These are phyloP conservation scores for Trichomonas gallinae DNA, from an alignment of 208 protist genomes.

Conservation along the genomic window DNA sequence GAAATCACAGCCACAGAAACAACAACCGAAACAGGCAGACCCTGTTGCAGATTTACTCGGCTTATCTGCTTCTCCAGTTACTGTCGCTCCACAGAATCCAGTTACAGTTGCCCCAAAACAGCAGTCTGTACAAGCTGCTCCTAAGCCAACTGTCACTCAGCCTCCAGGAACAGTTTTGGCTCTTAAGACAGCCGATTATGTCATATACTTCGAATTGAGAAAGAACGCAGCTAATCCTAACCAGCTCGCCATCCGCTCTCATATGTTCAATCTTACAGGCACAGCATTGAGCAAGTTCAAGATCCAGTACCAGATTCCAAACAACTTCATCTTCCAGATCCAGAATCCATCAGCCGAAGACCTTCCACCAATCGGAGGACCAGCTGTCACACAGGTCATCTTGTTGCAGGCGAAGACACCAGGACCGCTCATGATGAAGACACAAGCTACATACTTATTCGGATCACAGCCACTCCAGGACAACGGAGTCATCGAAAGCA, in stretches of 20 bases:
- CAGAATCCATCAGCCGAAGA: neutral
- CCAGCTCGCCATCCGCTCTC: neutral
- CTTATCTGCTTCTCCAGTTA: neutral
- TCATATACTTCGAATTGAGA: neutral
- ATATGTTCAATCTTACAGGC: neutral
- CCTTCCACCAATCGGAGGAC: neutral
- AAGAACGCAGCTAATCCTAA: neutral
- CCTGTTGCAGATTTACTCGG: neutral
- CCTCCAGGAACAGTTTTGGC: neutral
- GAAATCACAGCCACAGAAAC: neutral
- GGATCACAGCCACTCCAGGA: neutral
- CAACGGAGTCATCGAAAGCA: neutral
- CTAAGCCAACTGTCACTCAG: neutral
- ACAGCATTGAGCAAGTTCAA: neutral
- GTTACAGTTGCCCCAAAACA: neutral
- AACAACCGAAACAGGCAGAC: neutral
- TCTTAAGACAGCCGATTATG: neutral
- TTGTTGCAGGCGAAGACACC: neutral
- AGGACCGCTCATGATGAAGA: neutral
- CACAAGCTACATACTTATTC: neutral
- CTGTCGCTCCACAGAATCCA: neutral
- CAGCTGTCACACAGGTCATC: neutral
- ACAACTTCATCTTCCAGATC: neutral
- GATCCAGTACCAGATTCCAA: neutral
- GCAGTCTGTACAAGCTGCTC: neutral